Conservation (phyloP, 345 rosid species). For the Punica granatum region DNA sequence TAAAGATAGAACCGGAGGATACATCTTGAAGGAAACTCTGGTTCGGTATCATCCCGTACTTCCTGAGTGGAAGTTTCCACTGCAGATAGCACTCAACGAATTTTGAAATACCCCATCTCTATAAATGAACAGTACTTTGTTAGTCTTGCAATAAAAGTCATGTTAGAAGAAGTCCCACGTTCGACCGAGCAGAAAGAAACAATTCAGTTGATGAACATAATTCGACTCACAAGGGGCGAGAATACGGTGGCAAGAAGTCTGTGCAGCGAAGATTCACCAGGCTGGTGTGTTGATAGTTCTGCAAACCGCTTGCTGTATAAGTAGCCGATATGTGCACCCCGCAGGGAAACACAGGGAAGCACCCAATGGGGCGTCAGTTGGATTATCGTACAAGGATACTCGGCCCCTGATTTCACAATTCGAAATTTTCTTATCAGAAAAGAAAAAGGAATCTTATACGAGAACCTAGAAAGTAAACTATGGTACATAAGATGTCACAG, state of each 20-base stretch:
- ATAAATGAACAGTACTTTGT: neutral
- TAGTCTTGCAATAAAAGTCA: neutral
- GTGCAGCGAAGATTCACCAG: constrained; percentile 23
- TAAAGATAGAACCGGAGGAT: constrained; percentile 10
- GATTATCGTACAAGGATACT: constrained; percentile 29
- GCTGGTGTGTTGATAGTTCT: constrained; percentile 30
- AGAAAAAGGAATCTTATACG: no score
- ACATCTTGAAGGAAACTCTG: constrained; percentile 19
- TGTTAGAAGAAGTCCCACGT: neutral
- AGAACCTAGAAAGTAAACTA: no score
- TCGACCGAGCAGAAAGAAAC: no score
- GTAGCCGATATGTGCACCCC: constrained; percentile 9
- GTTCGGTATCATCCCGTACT: constrained; percentile 22
- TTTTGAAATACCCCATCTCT: constrained; percentile 28
- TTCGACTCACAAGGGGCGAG: constrained; percentile 26
- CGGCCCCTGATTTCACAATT: constrained; percentile 13
- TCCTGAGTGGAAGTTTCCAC: constrained; percentile 17
- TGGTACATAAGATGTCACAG: neutral
- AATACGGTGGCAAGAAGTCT: constrained; percentile 19
- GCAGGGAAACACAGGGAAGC: neutral
- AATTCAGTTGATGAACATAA: neutral
- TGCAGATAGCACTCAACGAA: constrained; percentile 17
- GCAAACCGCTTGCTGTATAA: constrained; percentile 28
- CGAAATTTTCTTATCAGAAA: no score
- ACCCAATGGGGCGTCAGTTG: constrained; percentile 28